Conservation (phyloP, 2,329 filamentous ascomycete genomes). For the Xylariaceae sp. region DNA sequence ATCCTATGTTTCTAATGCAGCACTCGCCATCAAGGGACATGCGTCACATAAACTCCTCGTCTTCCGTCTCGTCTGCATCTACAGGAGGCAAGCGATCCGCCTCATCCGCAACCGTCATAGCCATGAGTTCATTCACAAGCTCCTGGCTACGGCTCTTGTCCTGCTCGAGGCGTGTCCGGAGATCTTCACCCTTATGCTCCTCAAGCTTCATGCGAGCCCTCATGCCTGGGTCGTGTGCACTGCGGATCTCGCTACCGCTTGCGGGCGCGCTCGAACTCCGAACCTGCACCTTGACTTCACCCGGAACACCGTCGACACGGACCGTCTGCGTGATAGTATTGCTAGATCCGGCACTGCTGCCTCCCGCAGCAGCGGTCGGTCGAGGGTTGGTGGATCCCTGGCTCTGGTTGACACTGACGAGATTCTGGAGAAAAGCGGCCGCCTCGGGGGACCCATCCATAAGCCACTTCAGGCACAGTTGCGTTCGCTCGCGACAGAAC, state of each 20-base stretch:
- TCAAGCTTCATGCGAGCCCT: neutral
- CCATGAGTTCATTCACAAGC: conserved; percentile 28
- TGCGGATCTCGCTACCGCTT: conserved; percentile 11
- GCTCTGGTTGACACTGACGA: conserved; percentile 38
- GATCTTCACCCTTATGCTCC: conserved; percentile 2
- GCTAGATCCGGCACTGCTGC: conserved; percentile 21
- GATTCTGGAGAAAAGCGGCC: conserved; percentile 64
- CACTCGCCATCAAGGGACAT: too few species aligned
- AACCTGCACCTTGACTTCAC: conserved; percentile 53
- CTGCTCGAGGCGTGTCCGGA: conserved; percentile 17
- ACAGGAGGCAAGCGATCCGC: conserved; percentile 10
- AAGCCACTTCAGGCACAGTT: conserved; percentile 81
- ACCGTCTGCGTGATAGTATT: conserved; percentile 37
- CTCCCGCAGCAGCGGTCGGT: conserved; percentile 20
- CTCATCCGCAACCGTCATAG: conserved; percentile 22
- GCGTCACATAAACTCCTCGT: conserved; percentile 26
- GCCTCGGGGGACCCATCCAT: conserved; percentile 72
- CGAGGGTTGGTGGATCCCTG: conserved; percentile 7
- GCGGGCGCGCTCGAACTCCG: conserved; percentile 31
- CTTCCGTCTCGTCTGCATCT: conserved; percentile 28
- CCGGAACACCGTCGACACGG: conserved; percentile 51
- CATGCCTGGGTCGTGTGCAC: conserved; percentile 1
- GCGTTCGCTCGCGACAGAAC: conserved; percentile 87
- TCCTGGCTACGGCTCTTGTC: conserved; percentile 27
- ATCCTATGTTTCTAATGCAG: too few species aligned